Evolutionary conservation across 352 stramenopile species (phyloP).

Genomic region (Saprolegnia parasitica): DNA sequence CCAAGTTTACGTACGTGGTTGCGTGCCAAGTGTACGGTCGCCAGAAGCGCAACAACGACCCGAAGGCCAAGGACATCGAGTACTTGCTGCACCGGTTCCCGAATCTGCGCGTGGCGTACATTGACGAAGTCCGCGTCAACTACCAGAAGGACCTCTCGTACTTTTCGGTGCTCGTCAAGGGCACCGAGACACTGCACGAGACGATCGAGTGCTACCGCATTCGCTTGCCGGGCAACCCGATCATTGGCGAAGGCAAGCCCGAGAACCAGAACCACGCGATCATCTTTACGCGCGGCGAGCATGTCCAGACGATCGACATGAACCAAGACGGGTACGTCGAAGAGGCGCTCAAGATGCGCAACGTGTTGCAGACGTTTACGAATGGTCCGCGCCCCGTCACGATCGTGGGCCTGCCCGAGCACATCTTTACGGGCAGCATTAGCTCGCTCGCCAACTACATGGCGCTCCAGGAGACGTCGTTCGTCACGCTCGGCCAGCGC

Average conservation of each 20-base stretch:
- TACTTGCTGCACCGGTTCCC: constrained; percentile 96
- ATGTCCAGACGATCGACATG: constrained; percentile 99
- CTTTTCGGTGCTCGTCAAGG: constrained; percentile 97
- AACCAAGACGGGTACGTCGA: constrained; percentile 99
- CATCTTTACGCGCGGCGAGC: constrained; percentile 97
- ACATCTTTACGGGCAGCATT: constrained; percentile 98
- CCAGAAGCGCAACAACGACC: constrained; percentile 98
- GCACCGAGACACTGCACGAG: constrained; percentile 49
- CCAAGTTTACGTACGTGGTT: constrained; percentile 99
- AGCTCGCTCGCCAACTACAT: constrained; percentile 99
- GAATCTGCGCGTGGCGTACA: constrained; percentile 97
- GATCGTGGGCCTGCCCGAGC: constrained; percentile 97
- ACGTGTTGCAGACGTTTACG: constrained; percentile 88
- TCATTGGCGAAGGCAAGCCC: constrained; percentile 98
- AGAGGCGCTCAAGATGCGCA: constrained; percentile 98
- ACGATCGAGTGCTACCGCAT: constrained; percentile 96
- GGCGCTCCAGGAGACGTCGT: constrained; percentile 98
- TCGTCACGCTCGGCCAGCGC: constrained; percentile 97
- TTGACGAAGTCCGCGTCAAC: constrained; percentile 96
- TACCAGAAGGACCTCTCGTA: constrained; percentile 93
- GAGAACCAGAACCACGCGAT: constrained; percentile 99
- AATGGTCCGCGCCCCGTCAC: constrained; percentile 74
- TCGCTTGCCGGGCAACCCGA: constrained; percentile 96
- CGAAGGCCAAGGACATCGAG: constrained; percentile 98
- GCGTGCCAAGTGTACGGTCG: constrained; percentile 98